Conservation (phyloP, 2,329 filamentous ascomycete genomes). For the Stemphylium lycopersici region DNA sequence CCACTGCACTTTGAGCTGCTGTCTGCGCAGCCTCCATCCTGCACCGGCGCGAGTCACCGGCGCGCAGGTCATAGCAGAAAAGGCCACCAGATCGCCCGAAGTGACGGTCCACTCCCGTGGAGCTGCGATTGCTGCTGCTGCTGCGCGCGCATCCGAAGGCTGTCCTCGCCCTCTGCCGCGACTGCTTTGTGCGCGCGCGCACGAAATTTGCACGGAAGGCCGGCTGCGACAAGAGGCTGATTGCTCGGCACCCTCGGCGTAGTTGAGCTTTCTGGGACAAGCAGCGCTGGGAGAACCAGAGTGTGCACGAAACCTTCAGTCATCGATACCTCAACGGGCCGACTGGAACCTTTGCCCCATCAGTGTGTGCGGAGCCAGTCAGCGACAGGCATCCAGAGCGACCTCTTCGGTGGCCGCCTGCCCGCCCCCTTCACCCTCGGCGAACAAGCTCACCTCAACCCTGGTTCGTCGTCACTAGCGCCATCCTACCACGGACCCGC, state of each 20-base stretch:
- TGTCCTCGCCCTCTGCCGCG: neutral
- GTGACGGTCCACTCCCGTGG: conserved; percentile 10
- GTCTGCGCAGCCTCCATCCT: conserved; percentile 4
- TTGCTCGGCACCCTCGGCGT: conserved; percentile 46
- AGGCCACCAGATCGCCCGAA: conserved; percentile 23
- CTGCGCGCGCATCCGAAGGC: conserved; percentile 8
- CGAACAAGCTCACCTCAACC: conserved; percentile 27
- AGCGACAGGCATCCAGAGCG: conserved; percentile 20
- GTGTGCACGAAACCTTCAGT: conserved; percentile 28
- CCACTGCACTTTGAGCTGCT: conserved; percentile 5
- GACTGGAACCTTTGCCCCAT: conserved; percentile 30
- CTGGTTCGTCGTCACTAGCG: conserved; percentile 21
- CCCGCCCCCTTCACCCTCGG: conserved; percentile 25
- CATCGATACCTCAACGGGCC: conserved; percentile 41
- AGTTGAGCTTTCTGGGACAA: conserved; percentile 32
- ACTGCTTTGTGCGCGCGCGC: neutral
- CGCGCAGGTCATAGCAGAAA: conserved; percentile 14
- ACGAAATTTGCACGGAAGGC: conserved; percentile 28
- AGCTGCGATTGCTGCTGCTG: conserved; percentile 3
- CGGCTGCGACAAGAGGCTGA: conserved; percentile 43
- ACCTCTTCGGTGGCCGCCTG: conserved; percentile 26
- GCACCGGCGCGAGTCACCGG: conserved; percentile 24
- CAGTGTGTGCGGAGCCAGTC: conserved; percentile 17
- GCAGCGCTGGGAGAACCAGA: conserved; percentile 33
- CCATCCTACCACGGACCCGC: conserved; percentile 24